Evolutionary conservation across 345 rosid genomes (phyloP).

Genomic region (Arabidopsis arenosa): DNA sequence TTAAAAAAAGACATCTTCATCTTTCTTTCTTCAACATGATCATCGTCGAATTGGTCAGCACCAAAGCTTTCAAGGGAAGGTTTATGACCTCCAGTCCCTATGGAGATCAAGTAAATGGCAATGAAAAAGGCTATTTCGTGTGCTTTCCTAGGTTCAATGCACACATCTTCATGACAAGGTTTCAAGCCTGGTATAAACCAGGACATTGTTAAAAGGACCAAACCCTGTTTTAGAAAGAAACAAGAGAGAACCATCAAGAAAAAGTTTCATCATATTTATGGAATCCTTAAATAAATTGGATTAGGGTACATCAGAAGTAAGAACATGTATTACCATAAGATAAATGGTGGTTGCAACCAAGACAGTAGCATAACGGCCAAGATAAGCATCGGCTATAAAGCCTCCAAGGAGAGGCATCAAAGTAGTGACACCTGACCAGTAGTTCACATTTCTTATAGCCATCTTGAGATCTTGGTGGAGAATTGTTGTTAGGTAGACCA

Average conservation of each 20-base stretch:
- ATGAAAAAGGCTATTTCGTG: constrained; percentile 77
- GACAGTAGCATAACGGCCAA: constrained; percentile 76
- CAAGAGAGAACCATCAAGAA: background rate
- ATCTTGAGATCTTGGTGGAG: constrained; percentile 86
- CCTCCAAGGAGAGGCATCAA: constrained; percentile 96
- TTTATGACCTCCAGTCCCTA: constrained; percentile 96
- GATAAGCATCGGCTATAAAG: constrained; percentile 87
- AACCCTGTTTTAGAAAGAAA: constrained; percentile 55
- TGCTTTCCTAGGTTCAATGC: constrained; percentile 61
- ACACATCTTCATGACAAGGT: constrained; percentile 61
- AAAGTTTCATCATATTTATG: background rate
- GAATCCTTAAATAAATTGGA: background rate
- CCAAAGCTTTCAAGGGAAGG: constrained; percentile 96
- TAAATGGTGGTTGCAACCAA: constrained; percentile 61
- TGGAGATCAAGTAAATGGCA: constrained; percentile 80
- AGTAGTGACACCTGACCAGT: constrained; percentile 91
- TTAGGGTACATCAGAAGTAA: background rate
- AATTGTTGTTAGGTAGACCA: constrained; percentile 78
- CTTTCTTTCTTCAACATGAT: constrained; percentile 70
- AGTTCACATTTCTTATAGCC: constrained; percentile 79
- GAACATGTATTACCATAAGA: constrained; percentile 57
- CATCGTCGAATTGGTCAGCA: constrained; percentile 93
- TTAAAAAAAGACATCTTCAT: constrained; percentile 90
- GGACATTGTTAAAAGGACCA: constrained; percentile 70
- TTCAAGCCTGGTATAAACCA: constrained; percentile 70